Evolutionary conservation across 192 early-diverging fungal species (phyloP), one percentile per base, ranked within the genome.

Genomic region (Allomyces macrogynus): DNA sequence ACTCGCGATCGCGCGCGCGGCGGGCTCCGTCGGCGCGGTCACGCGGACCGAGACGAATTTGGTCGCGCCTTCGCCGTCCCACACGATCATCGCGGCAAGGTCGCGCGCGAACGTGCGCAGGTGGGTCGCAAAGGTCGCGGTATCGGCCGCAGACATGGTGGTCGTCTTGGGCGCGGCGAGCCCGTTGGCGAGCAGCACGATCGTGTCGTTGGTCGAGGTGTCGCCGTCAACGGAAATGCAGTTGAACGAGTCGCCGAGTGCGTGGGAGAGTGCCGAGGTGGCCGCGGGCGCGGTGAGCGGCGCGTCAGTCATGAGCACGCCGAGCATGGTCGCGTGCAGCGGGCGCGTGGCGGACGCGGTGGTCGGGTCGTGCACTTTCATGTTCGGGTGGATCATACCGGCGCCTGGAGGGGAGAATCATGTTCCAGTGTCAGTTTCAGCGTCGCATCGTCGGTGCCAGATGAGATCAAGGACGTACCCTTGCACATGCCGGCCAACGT

Each of bases 381-480:
- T 97, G 74, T 95, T 91, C 12, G 95, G 95, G 70, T 97, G 95
- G 64, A 97, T 94, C 95, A 94, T 95, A 11, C 95, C 95, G 5
- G 95, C 95, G 43, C 95, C 95, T 40, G 32, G 7, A 27, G 2
- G 26, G 26, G 26, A n/a, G n/a, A 27, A 3, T 4, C 26, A 27
- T 27, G 26, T 27, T 4, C 4, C 26, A 27, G 26, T 4, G 4
- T 27, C 4, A 27, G 26, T 27, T 1, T 27, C 26, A 27, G 26
- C 1, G 4, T 4, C 26, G 26, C 26, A 27, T 27, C 26, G 26
- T n/a, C n/a, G n/a, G n/a, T n/a, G n/a, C 26, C 2, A 27, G 26
- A 27, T 4, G 2, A 1, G 26, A 27, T 27, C 26, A 1, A 27
- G 26, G 7, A 2, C 32, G 32, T 40, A 40, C 32, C 32, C 77